These are phyloP conservation scores for Parathielavia hyrcaniae DNA, from an alignment of 495 filamentous ascomycete species.

Conservation along the genomic window DNA sequence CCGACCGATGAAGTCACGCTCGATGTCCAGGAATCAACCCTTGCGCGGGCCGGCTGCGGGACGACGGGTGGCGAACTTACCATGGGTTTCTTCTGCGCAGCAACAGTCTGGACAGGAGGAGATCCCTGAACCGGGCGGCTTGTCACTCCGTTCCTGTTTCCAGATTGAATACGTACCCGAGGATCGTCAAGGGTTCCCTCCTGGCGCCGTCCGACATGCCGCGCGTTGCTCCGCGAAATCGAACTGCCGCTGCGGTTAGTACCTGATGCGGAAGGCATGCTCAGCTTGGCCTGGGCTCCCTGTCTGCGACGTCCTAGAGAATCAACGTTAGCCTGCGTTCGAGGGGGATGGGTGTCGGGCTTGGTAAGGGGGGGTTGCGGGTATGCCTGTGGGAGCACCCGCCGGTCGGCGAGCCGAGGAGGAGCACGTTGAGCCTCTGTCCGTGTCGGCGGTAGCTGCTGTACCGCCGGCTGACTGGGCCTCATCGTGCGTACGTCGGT, in stretches of 20 bases:
- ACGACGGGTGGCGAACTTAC: not conserved
- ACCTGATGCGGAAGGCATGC: not conserved
- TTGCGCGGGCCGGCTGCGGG: not conserved
- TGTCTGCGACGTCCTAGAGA: not conserved
- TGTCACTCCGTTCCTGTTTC: not conserved
- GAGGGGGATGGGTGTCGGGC: not conserved
- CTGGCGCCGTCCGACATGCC: not conserved
- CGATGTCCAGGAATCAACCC: not conserved
- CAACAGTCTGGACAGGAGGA: not conserved
- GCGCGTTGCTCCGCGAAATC: not conserved
- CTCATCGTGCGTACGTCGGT: not conserved
- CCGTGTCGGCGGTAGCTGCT: not conserved
- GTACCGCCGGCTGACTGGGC: not conserved
- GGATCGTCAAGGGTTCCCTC: not conserved
- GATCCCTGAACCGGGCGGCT: not conserved
- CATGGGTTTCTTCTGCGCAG: not conserved
- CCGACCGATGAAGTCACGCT: not conserved
- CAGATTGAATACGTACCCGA: not conserved
- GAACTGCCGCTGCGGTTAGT: not conserved
- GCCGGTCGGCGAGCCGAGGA: not conserved
- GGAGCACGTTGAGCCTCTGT: not conserved
- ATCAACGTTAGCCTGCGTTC: not conserved
- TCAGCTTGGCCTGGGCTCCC: not conserved
- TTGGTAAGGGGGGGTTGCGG: not conserved
- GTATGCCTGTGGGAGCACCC: not conserved